Percentiles rank a stretch among this genome's conserved stretches.
Conservation (phyloP, 2,329 filamentous ascomycete species). For the Xylariaceae sp. region DNA sequence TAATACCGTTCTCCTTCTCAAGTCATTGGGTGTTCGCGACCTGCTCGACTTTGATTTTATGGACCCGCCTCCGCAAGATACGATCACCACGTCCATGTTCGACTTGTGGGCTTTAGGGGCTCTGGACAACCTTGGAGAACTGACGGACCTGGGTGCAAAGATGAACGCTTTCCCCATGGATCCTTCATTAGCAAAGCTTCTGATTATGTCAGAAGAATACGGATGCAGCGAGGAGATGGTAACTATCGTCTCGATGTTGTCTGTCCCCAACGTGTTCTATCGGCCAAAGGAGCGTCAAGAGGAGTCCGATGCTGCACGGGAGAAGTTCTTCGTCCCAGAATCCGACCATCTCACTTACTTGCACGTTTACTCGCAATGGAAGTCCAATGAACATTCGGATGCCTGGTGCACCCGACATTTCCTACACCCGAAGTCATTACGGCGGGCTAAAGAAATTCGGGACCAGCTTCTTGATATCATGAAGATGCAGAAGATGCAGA, state of each 20-base stretch:
- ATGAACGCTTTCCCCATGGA: constrained; percentile 99
- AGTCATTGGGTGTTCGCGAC: constrained; percentile 90
- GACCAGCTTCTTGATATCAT: constrained; percentile 94
- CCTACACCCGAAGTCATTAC: constrained; percentile 87
- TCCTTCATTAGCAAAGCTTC: constrained; percentile 85
- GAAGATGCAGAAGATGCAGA: constrained; percentile 82
- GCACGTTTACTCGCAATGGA: constrained; percentile 95
- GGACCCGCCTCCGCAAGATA: constrained; percentile 97
- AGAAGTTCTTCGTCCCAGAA: constrained; percentile 98
- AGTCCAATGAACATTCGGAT: constrained; percentile 81
- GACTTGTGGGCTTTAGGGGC: constrained; percentile 95
- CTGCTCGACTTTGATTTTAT: constrained; percentile 97
- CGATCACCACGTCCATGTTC: constrained; percentile 93
- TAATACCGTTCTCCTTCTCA: constrained; percentile 90
- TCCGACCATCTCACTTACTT: constrained; percentile 94
- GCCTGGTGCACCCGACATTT: constrained; percentile 93
- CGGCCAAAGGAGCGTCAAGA: constrained; percentile 94
- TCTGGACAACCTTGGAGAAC: constrained; percentile 85
- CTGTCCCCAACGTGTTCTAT: constrained; percentile 94
- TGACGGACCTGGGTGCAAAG: constrained; percentile 78
- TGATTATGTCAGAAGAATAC: constrained; percentile 87
- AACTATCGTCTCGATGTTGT: constrained; percentile 96
- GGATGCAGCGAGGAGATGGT: constrained; percentile 96
- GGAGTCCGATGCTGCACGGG: constrained; percentile 88
- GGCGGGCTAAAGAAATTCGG: constrained; percentile 86